Conservation (phyloP, 805 yeast genomes). For the Schizosaccharomyces octosporus region DNA sequence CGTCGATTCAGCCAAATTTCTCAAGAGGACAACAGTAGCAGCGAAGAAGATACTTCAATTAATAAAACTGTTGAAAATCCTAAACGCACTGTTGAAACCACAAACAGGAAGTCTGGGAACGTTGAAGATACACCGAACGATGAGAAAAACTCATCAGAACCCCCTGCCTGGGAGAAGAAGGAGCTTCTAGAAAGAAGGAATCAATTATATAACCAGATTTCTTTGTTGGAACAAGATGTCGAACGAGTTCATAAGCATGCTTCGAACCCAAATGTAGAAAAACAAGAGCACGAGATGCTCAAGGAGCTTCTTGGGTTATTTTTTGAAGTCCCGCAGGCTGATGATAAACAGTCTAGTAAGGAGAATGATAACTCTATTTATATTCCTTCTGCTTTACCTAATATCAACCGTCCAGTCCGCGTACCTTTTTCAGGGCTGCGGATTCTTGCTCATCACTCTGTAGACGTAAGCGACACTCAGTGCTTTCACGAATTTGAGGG, state of each 20-base stretch:
- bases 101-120: background rate
- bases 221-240: background rate
- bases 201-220: background rate
- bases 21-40: background rate
- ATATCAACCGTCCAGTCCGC: background rate
- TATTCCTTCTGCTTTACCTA: background rate
- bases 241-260: background rate
- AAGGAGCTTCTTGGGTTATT: background rate
- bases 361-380: background rate
- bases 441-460: too few relatives aligned
- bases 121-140: background rate
- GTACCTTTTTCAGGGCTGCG: background rate
- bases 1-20: background rate
- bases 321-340: background rate
- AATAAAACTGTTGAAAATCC: background rate
- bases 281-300: background rate
- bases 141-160: background rate
- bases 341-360: background rate
- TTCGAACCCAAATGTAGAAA: background rate
- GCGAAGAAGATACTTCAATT: background rate
- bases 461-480: too few relatives aligned
- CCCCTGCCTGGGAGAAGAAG: background rate
- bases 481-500: background rate
- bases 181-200: background rate
- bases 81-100: background rate